phyloP scores from a whole-genome alignment of 257 asterid species.

The Solanum megistacrolobum region DNA sequence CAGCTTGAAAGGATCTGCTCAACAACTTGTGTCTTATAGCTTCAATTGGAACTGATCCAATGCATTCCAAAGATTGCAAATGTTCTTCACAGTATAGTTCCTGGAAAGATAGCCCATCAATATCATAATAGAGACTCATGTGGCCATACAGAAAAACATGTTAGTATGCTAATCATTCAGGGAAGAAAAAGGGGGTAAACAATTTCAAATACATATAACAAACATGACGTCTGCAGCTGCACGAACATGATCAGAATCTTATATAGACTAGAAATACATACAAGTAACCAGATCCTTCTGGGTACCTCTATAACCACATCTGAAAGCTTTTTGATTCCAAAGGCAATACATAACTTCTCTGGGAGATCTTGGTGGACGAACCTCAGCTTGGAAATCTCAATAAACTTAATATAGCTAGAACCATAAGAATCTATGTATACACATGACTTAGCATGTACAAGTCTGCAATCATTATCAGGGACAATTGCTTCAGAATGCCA shows the following conservation, averaged over 20 bases:
- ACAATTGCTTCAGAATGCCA: slow-evolving; percentile 75
- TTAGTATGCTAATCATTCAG: neutral
- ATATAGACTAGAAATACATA: neutral
- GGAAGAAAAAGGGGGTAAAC: neutral
- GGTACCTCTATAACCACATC: slow-evolving; percentile 88
- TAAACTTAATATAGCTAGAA: slow-evolving; percentile 53
- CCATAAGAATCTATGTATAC: slow-evolving; percentile 74
- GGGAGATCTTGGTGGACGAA: slow-evolving; percentile 82
- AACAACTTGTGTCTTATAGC: slow-evolving; percentile 43
- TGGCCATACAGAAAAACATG: neutral
- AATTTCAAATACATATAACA: neutral
- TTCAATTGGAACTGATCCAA: slow-evolving; percentile 51
- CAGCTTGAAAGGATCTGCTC: slow-evolving; percentile 70
- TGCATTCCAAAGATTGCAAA: slow-evolving; percentile 40
- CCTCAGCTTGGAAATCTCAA: slow-evolving; percentile 75
- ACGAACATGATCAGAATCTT: neutral
- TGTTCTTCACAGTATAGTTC: slow-evolving; percentile 53
- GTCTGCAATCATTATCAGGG: slow-evolving; percentile 95
- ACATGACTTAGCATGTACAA: slow-evolving; percentile 76
- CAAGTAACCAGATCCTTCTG: neutral
- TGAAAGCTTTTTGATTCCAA: slow-evolving; percentile 76
- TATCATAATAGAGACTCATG: slow-evolving; percentile 3
- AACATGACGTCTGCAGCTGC: neutral
- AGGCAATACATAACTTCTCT: slow-evolving; percentile 48
- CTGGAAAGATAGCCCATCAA: slow-evolving; percentile 30